Base-by-base conservation (phyloP, 306 rosid genomes). In the Cicer arietinum region DNA sequence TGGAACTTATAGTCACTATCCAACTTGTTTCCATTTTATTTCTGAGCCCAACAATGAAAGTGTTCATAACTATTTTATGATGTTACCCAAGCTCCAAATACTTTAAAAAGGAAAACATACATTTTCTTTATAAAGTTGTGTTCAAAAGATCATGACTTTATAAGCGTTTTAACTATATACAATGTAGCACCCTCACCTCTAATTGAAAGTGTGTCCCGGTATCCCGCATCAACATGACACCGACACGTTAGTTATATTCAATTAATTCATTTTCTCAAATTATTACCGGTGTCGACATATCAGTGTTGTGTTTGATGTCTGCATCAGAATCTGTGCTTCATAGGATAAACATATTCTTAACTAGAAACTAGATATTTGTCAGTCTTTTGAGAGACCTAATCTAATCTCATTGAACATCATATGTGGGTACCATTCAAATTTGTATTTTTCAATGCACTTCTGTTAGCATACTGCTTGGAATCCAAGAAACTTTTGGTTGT, bases 31-130 rank as follows among this genome's bases (percentile, higher is more conserved):
- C 6, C 16, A 10, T 40, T 59, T 30, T 6, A 58, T 72, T 72
- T 59, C 5, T 9, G 46, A 13, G 45, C n/a, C 45, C 45, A 57
- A 56, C 17, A 5, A n/a, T 13, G 22, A 22, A 16, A 58, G 3
- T 73, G 10, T 73, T 58, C 67, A 44, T 51, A 51, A 69, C 62
- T 8, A 58, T 58, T 58, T 53, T 57, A 72, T 41, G 12, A 54
- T 12, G n/a, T 8, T 22, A 14, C 14, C 35, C 47, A n/a, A 51
- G 6, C 45, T 35, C 14, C 47, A 16, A 43, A 67, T 67, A 45
- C 37, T 69, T 52, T 10, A 35, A 14, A 51, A 70, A 48, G 10
- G 16, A 40, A 71, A 71, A 56, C 20, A 2, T 17, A 12, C 8
- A 10, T 42, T 22, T 30, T 59, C 18, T 22, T 44, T 45, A 56